Evolutionary conservation across 768 basidiomycete species (phyloP).

Genomic region (Mrakia frigida): DNA sequence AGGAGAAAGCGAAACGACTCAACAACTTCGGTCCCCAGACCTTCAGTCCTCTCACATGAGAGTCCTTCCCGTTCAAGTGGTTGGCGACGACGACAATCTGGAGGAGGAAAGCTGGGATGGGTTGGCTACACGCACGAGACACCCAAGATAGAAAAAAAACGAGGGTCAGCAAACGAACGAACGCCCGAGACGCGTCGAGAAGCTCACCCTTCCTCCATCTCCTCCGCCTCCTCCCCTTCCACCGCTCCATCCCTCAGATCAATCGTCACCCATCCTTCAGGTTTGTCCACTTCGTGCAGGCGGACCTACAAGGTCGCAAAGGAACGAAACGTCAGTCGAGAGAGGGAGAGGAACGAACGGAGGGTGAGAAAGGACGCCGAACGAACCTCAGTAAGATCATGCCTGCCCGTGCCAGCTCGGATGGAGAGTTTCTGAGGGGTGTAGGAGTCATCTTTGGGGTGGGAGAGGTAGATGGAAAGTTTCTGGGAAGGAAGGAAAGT

Average conservation of each 20-base stretch:
- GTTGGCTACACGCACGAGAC: constrained; percentile 54
- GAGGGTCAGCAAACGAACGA: background rate
- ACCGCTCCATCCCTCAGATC: constrained; percentile 58
- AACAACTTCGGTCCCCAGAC: constrained; percentile 63
- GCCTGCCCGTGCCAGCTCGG: constrained; percentile 82
- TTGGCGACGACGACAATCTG: constrained; percentile 87
- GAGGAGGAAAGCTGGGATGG: constrained; percentile 80
- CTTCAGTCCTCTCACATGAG: constrained; percentile 85
- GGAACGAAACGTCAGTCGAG: background rate
- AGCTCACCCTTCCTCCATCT: constrained; percentile 75
- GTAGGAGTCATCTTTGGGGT: constrained; percentile 82
- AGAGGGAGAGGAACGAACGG: background rate
- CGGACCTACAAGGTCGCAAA: constrained; percentile 38
- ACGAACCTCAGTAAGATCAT: constrained; percentile 87
- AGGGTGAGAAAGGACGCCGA: constrained; percentile 27
- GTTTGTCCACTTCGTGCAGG: constrained; percentile 75
- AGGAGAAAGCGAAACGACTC: background rate
- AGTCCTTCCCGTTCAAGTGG: constrained; percentile 98
- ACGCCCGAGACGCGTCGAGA: constrained; percentile 34
- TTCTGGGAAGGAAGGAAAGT: constrained; percentile 52
- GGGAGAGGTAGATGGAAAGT: constrained; percentile 67
- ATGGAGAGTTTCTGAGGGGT: constrained; percentile 87
- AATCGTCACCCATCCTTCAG: constrained; percentile 89
- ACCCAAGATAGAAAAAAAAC: background rate
- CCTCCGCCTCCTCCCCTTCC: constrained; percentile 54